These are phyloP conservation scores for Yarrowia yakushimensis DNA, from an alignment of 805 yeast genomes.

Conservation along the genomic window DNA sequence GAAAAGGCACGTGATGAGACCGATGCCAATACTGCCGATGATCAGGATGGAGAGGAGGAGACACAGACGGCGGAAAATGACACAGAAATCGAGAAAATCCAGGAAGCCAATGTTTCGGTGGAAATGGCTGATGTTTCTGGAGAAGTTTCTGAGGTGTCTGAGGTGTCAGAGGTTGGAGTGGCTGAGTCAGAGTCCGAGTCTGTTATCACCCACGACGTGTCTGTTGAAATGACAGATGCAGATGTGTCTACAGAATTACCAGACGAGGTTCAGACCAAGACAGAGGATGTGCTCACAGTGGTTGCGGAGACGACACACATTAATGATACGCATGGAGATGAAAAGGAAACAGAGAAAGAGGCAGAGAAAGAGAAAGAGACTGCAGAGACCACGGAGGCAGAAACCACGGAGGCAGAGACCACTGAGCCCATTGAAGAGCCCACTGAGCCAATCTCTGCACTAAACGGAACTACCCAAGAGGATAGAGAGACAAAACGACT, in stretches of 20 bases:
- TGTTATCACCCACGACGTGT: neutral
- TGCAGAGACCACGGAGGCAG: neutral
- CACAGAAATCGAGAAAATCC: too few species aligned
- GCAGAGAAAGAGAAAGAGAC: neutral
- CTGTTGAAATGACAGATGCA: slow-evolving; percentile 19
- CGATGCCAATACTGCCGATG: neutral
- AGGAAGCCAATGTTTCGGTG: too few species aligned
- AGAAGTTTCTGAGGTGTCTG: neutral
- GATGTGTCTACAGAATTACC: neutral
- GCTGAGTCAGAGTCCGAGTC: neutral
- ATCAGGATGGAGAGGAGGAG: neutral
- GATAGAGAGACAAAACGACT: slow-evolving; percentile 12
- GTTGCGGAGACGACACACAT: neutral
- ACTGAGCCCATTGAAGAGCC: neutral
- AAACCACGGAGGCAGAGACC: neutral
- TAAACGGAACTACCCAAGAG: neutral
- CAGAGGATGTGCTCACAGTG: neutral
- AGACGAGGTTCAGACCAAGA: neutral
- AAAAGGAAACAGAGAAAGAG: neutral
- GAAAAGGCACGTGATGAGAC: neutral
- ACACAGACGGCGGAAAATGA: too few species aligned
- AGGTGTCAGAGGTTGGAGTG: neutral
- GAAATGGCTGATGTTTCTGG: too few species aligned
- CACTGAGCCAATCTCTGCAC: neutral
- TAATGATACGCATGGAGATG: neutral